phyloP scores from a whole-genome alignment of 2,329 filamentous ascomycete genomes.

The Aspergillus glaucus region DNA sequence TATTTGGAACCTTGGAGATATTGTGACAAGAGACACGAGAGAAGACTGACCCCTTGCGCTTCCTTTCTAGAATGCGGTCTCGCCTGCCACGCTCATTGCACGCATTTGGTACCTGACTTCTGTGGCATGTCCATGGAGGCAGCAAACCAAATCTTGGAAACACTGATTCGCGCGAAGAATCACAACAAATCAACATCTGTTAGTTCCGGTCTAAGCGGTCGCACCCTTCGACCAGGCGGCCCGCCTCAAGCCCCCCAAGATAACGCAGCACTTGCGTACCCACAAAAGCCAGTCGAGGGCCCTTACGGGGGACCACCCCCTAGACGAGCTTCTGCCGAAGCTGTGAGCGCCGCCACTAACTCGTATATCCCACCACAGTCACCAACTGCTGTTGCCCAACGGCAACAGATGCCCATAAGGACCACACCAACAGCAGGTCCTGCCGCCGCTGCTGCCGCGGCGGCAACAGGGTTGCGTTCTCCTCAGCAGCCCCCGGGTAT shows the following conservation, averaged over 20 bases:
- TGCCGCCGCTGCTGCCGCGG: slow-evolving; percentile 45
- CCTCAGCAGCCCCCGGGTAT: slow-evolving; percentile 37
- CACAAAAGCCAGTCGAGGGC: slow-evolving; percentile 30
- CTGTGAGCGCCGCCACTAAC: slow-evolving; percentile 37
- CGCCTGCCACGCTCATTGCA: slow-evolving; percentile 84
- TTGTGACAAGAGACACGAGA: too few species aligned
- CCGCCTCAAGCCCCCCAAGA: slow-evolving; percentile 39
- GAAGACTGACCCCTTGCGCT: slow-evolving; percentile 6
- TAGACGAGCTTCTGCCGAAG: slow-evolving; percentile 34
- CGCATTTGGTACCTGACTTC: slow-evolving; percentile 95
- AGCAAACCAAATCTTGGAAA: slow-evolving; percentile 86
- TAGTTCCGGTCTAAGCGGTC: slow-evolving; percentile 53
- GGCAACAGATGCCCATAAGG: slow-evolving; percentile 43
- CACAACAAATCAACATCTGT: slow-evolving; percentile 53
- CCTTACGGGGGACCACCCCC: slow-evolving; percentile 26
- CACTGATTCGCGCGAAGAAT: slow-evolving; percentile 73
- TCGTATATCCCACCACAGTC: slow-evolving; percentile 43
- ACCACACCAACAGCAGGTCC: slow-evolving; percentile 43
- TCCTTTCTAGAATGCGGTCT: slow-evolving; percentile 68
- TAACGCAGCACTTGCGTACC: slow-evolving; percentile 30
- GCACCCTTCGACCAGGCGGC: slow-evolving; percentile 56
- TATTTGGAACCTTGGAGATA: slow-evolving; percentile 32
- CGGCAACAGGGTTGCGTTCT: slow-evolving; percentile 41
- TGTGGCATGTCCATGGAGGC: slow-evolving; percentile 99
- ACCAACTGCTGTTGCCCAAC: slow-evolving; percentile 29